Base-by-base conservation (phyloP, 768 basidiomycete genomes). In the Russula emetica region DNA sequence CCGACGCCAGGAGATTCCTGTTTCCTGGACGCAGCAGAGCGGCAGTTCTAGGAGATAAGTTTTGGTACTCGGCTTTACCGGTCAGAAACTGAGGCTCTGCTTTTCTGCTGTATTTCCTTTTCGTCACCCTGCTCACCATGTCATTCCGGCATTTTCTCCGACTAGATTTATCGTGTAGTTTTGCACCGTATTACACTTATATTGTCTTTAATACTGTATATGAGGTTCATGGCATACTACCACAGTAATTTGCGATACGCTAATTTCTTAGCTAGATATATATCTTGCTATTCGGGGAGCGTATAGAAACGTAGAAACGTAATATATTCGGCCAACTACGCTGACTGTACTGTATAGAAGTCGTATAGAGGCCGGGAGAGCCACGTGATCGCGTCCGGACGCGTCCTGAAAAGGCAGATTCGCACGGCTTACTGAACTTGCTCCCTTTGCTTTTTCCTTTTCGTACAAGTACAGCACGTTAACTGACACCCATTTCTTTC, bases 361-460 rank as follows among this genome's bases (percentile, higher is more conserved):
- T 20, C 2, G 44, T 20, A 16, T 34, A n/a, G 30, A 14, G 55
- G 28, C 42, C 30, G 1, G 9, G 1, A 1, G 28, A 22, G 50
- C 55, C 67, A 68, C 67, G 67, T 68, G 67, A 68, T 66, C 67
- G 67, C 67, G 67, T 68, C 55, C n/a, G 51, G 62, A 67, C 67
- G 67, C 67, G 67, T 68, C 58, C 66, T 67, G 59, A 63, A 68
- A 68, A 61, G 67, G 60, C 51, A 62, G n/a, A 54, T 68, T 68
- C 67, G 30, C 67, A 68, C 67, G 67, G 44, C 66, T n/a, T 30
- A 26, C 28, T 56, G 55, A 57, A 61, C 59, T 47, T 44, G 42
- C 52, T 54, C 51, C 63, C 59, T 52, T 61, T 61, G 49, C 32
- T 51, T 56, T 61, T 50, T 55, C 47, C 54, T 45, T 58, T 58